Evolutionary conservation across 805 yeast genomes (phyloP).

Genomic region (Monosporozyma yasuniensis): DNA sequence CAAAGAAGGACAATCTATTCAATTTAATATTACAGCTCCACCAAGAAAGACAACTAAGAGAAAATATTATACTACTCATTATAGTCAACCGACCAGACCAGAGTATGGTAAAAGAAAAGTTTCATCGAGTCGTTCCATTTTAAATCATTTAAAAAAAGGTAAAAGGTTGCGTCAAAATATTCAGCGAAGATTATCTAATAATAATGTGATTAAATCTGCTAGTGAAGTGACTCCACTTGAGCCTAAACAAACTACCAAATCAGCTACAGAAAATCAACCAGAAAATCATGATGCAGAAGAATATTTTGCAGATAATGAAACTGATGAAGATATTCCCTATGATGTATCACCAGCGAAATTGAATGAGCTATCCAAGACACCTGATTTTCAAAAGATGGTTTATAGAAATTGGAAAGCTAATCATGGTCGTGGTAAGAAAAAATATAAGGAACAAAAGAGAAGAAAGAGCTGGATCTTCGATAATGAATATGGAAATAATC

Average conservation of each 20-base stretch:
- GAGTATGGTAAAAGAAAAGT: neutral
- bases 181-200: slow-evolving; percentile 9
- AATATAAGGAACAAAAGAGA: slow-evolving; percentile 14
- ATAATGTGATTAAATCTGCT: neutral
- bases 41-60: slow-evolving; percentile 10
- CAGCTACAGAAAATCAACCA: slow-evolving; percentile 3
- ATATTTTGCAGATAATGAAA: slow-evolving; percentile 22
- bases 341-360: slow-evolving; percentile 12
- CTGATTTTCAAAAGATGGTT: slow-evolving; percentile 41
- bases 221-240: neutral
- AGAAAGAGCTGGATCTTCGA: slow-evolving; percentile 16
- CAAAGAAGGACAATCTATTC: slow-evolving; percentile 20
- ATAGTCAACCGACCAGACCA: neutral
- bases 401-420: slow-evolving; percentile 28
- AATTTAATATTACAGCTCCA: slow-evolving; percentile 21
- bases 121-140: slow-evolving; percentile 5
- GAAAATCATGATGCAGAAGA: slow-evolving; percentile 11
- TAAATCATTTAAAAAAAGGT: slow-evolving; percentile 16
- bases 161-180: slow-evolving; percentile 13
- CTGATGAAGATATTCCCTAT: slow-evolving; percentile 19
- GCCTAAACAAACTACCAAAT: neutral
- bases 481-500: slow-evolving; percentile 11
- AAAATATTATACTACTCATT: neutral
- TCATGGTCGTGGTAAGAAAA: slow-evolving; percentile 4
- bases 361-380: slow-evolving; percentile 29